Percentiles rank a stretch among this genome's conserved stretches.
Conservation (phyloP, 371 early-diverging fungal species). For the Mycotypha africana region DNA sequence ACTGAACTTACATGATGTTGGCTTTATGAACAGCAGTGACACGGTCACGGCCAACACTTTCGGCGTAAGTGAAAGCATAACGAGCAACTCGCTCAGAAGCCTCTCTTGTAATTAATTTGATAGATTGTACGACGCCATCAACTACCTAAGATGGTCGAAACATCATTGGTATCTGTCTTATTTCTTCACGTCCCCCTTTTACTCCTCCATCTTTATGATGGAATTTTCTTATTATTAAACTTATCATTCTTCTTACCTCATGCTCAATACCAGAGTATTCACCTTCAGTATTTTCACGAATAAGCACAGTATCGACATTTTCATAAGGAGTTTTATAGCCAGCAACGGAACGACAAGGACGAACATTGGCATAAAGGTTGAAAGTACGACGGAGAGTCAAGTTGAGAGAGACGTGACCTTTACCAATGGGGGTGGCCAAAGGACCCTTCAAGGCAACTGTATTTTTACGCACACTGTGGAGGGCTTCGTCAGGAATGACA, state of each 20-base stretch:
- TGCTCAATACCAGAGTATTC: conserved; percentile 99
- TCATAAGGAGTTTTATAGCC: conserved; percentile 96
- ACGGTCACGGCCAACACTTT: conserved; percentile 80
- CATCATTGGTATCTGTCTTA: too few species aligned
- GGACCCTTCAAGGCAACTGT: conserved; percentile 97
- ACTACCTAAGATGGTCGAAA: conserved; percentile 59
- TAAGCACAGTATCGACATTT: conserved; percentile 95
- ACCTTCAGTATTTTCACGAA: conserved; percentile 99
- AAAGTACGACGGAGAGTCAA: conserved; percentile 95
- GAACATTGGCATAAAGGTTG: conserved; percentile 97
- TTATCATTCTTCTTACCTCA: conserved; percentile 47
- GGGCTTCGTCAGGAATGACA: conserved; percentile 88
- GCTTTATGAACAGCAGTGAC: conserved; percentile 98
- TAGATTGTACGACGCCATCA: conserved; percentile 95
- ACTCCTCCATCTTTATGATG: neutral
- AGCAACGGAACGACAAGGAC: conserved; percentile 92
- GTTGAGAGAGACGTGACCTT: conserved; percentile 98
- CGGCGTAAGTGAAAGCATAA: conserved; percentile 95
- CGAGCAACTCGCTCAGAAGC: conserved; percentile 91
- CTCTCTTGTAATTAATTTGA: conserved; percentile 96
- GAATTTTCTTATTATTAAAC: too few species aligned
- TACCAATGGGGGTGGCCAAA: conserved; percentile 96
- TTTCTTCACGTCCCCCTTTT: neutral
- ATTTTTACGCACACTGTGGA: conserved; percentile 87
- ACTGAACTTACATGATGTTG: conserved; percentile 47